Evolutionary conservation across 2,329 filamentous ascomycete species (phyloP), one percentile per base, ranked within the genome.

Genomic region (Aspergillus glaucus): DNA sequence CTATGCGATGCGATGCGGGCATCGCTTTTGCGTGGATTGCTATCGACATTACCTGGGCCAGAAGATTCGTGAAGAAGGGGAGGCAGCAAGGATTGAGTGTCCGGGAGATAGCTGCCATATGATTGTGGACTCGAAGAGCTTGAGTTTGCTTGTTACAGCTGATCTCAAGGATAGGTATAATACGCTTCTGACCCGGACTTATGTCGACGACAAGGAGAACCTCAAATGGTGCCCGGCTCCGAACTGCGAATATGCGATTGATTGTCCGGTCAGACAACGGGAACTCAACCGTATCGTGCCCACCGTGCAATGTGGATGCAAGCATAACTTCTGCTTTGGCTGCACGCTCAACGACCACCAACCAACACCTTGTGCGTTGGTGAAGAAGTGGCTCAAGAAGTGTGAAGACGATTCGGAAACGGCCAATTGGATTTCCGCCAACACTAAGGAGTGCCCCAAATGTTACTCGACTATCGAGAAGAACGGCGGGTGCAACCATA

Each of bases 381-480:
- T 97, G 45, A 96, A 93, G 78, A 86, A 81, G 65, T 98, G 93
- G 93, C 71, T 98, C 10, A 95, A 96, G 76, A 98, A 98, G 67
- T 98, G 93, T 65, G 93, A 93, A 49, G 93, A 98, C 66, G 93
- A 98, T 64, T 95, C 89, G 0, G 93, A 98, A 69, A 98, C 93
- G 0, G 92, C 93, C 3, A 98, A 98, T 68, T 98, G 93, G 93
- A 98, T 98, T 54, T 96, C 92, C 0, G 93, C 93, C 43, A 95
- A 98, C 68, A 98, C 93, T 2, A 98, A 98, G 66, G 93, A 98
- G 68, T 98, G 93, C 56, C 92, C 93, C 0, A 93, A 87, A 66
- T 98, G 93, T 70, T 84, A 88, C 59, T 97, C 92, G 2, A 98
- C 93, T 0, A 98, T 98, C 41, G 93, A 98, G 72, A 98, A 98